These are phyloP conservation scores for Cichorium intybus DNA, from an alignment of 140 eudicot species.

Conservation along the genomic window DNA sequence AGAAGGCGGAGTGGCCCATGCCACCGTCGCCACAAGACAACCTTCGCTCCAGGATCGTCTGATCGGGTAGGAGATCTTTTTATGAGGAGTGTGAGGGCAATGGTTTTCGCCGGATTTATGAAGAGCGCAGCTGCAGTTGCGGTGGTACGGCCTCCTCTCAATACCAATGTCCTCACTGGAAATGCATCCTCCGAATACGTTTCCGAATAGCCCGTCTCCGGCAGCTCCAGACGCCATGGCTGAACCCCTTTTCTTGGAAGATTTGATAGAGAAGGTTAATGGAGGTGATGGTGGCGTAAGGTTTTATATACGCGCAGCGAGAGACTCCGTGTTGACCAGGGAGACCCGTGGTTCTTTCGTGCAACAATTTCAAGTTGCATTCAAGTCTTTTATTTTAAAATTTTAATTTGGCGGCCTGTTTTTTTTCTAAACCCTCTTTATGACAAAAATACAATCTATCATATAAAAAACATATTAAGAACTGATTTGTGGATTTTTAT, in stretches of 20 bases:
- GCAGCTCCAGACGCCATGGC: constrained; percentile 40
- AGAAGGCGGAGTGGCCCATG: not conserved
- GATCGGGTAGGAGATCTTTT: constrained; percentile 35
- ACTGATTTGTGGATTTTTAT: no score
- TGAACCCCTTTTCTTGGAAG: not conserved
- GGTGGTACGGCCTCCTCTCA: constrained; percentile 29
- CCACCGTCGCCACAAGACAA: constrained; percentile 23
- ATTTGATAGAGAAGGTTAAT: constrained; percentile 6
- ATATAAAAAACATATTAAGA: no score
- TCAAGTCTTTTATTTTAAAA: not conserved
- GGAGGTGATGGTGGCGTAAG: not conserved
- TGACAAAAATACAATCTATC: no score
- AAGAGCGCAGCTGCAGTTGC: constrained; percentile 45
- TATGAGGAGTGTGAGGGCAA: constrained; percentile 10
- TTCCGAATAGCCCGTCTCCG: constrained; percentile 30
- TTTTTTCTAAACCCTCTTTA: not conserved
- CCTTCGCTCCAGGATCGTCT: constrained; percentile 50
- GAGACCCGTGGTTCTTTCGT: constrained; percentile 1
- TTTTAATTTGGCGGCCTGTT: constrained; percentile 3
- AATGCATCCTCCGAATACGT: constrained; percentile 35
- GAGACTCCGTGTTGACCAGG: constrained; percentile 24
- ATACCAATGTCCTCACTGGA: constrained; percentile 31
- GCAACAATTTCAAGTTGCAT: constrained; percentile 7
- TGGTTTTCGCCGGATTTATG: constrained; percentile 31
- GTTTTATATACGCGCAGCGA: not conserved